phyloP scores from a whole-genome alignment of 371 early-diverging fungal genomes.

The Lichtheimia ornata region DNA sequence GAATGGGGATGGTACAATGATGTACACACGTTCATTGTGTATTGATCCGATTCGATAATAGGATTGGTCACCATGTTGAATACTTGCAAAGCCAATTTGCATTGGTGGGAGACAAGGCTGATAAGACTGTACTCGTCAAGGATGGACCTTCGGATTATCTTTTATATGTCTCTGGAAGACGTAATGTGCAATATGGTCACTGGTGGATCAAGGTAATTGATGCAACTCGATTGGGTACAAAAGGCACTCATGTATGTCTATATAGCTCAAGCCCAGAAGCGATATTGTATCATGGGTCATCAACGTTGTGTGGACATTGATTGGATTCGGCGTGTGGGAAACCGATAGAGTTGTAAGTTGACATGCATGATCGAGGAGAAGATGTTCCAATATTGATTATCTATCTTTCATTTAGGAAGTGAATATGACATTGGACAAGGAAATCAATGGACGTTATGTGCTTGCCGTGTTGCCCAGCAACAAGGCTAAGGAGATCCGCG shows the following conservation, averaged over 20 bases:
- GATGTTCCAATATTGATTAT: too few species aligned
- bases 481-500: slow-evolving; percentile 47
- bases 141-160: slow-evolving; percentile 76
- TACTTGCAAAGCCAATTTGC: slow-evolving; percentile 60
- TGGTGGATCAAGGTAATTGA: slow-evolving; percentile 60
- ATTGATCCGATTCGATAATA: slow-evolving; percentile 16
- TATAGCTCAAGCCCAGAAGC: slow-evolving; percentile 47
- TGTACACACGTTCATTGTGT: not conserved
- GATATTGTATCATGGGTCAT: slow-evolving; percentile 36
- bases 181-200: slow-evolving; percentile 68
- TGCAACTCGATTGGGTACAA: not conserved
- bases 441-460: slow-evolving; percentile 54
- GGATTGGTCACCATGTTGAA: slow-evolving; percentile 35
- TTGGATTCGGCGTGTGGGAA: slow-evolving; percentile 26
- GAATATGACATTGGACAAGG: slow-evolving; percentile 44
- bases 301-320: slow-evolving; percentile 21
- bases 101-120: slow-evolving; percentile 62
- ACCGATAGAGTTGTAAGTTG: slow-evolving; percentile 37
- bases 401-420: slow-evolving; percentile 9
- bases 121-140: slow-evolving; percentile 48
- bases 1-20: not conserved
- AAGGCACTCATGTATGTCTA: not conserved
- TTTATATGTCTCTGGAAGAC: slow-evolving; percentile 73
- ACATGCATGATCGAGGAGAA: too few species aligned
- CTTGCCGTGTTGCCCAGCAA: slow-evolving; percentile 66